Conservation (phyloP, 1,139 yeast genomes). For the Meyerozyma sp. region DNA sequence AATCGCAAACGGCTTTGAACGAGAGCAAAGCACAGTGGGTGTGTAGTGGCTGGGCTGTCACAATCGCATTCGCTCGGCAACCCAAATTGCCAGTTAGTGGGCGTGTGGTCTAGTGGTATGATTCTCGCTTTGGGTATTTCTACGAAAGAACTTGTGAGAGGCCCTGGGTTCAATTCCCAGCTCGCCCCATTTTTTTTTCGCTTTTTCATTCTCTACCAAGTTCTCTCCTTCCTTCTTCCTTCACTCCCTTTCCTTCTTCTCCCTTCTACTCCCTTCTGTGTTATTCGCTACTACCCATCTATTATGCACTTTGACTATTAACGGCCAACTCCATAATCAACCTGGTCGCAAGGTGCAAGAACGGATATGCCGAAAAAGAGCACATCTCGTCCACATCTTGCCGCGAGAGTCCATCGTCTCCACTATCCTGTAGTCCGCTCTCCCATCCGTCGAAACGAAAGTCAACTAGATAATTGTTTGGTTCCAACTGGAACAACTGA, state of each 20-base stretch:
- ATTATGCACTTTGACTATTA: constrained; percentile 49
- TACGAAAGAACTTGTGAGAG: not conserved
- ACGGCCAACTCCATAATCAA: constrained; percentile 96
- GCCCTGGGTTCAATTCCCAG: constrained; percentile 1
- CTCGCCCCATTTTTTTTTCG: constrained; percentile 1
- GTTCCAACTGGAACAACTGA: constrained; percentile 91
- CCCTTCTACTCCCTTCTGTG: not conserved
- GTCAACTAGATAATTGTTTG: constrained; percentile 91
- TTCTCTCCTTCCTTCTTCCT: too few species aligned
- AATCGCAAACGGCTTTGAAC: too few species aligned
- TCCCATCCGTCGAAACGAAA: constrained; percentile 99
- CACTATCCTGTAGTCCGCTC: constrained; percentile 17
- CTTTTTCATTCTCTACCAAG: too few species aligned
- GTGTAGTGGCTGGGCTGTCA: not conserved
- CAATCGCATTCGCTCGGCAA: not conserved
- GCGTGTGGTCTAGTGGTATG: not conserved
- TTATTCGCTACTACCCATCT: not conserved
- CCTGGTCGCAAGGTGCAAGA: constrained; percentile 85
- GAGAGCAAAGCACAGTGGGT: too few species aligned
- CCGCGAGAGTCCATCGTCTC: constrained; percentile 17
- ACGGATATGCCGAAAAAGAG: constrained; percentile 91
- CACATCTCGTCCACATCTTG: constrained; percentile 63
- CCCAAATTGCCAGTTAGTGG: not conserved
- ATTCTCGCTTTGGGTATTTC: not conserved
- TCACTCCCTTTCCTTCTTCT: not conserved